phyloP scores from a whole-genome alignment of 768 basidiomycete genomes.

The Phanerochaete sordida region DNA sequence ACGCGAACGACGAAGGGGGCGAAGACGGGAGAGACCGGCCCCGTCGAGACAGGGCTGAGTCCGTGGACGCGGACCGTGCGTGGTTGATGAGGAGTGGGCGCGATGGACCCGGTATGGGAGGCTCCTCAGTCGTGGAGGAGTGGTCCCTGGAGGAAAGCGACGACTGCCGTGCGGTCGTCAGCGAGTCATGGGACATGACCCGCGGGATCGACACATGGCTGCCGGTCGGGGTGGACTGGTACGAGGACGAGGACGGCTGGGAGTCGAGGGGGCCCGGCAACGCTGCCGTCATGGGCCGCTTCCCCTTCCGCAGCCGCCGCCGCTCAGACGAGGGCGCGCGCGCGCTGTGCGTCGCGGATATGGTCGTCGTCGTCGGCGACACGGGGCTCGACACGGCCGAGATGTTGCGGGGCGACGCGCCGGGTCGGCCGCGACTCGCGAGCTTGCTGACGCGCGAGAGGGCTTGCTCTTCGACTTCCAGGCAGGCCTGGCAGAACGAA shows the following conservation, averaged over 20 bases:
- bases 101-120: constrained; percentile 10
- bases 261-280: neutral
- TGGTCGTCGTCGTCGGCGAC: neutral
- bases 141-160: neutral
- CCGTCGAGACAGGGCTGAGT: constrained; percentile 21
- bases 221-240: neutral
- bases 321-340: neutral
- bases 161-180: neutral
- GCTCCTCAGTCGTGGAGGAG: neutral
- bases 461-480: constrained; percentile 69
- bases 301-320: neutral
- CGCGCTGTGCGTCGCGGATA: neutral
- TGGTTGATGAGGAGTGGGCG: constrained; percentile 18
- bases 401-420: neutral
- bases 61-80: constrained; percentile 25
- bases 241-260: neutral
- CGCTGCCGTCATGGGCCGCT: constrained; percentile 36
- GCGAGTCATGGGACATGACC: neutral
- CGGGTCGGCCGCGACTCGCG: constrained; percentile 23
- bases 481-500: constrained; percentile 58
- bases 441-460: constrained; percentile 63
- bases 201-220: neutral
- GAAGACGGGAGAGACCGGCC: neutral
- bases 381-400: neutral
- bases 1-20: neutral